These are phyloP conservation scores for Cordyceps cateniannulata DNA, from an alignment of 2,329 filamentous ascomycete species.

Conservation along the genomic window DNA sequence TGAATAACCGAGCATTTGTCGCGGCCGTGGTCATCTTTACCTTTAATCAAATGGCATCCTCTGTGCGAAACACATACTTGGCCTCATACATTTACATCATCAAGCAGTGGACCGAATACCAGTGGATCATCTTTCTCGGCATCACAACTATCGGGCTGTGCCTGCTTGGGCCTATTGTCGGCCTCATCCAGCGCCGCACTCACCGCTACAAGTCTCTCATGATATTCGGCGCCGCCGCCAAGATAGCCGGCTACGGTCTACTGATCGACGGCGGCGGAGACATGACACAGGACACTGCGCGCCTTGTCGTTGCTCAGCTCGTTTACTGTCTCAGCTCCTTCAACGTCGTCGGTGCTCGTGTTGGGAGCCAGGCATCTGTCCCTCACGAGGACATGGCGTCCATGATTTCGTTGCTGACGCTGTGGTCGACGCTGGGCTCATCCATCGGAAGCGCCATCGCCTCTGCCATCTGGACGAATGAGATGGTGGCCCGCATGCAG, in stretches of 20 bases:
- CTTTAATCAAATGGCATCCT: conserved; percentile 17
- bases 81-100: conserved; percentile 32
- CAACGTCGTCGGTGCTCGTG: conserved; percentile 33
- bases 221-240: conserved; percentile 27
- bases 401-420: conserved; percentile 30
- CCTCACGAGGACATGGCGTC: conserved; percentile 35
- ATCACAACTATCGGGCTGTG: conserved; percentile 33
- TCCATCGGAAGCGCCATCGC: conserved; percentile 31
- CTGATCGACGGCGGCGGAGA: conserved; percentile 21
- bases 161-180: conserved; percentile 29
- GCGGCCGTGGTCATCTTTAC: conserved; percentile 23
- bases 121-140: conserved; percentile 36
- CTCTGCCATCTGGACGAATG: conserved; percentile 30
- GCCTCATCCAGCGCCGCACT: conserved; percentile 27
- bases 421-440: conserved; percentile 34
- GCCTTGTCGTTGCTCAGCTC: conserved; percentile 27
- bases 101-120: conserved; percentile 34
- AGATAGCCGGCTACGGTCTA: conserved; percentile 24
- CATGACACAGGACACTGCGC: conserved; percentile 25
- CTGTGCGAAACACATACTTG: conserved; percentile 21
- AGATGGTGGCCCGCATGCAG: conserved; percentile 23
- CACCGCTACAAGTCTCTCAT: conserved; percentile 37
- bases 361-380: conserved; percentile 34
- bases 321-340: conserved; percentile 30
- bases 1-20: conserved; percentile 24